Evolutionary conservation across 2,329 filamentous ascomycete species (phyloP), one percentile per base, ranked within the genome.

Genomic region (Pseudomassariella vexata): DNA sequence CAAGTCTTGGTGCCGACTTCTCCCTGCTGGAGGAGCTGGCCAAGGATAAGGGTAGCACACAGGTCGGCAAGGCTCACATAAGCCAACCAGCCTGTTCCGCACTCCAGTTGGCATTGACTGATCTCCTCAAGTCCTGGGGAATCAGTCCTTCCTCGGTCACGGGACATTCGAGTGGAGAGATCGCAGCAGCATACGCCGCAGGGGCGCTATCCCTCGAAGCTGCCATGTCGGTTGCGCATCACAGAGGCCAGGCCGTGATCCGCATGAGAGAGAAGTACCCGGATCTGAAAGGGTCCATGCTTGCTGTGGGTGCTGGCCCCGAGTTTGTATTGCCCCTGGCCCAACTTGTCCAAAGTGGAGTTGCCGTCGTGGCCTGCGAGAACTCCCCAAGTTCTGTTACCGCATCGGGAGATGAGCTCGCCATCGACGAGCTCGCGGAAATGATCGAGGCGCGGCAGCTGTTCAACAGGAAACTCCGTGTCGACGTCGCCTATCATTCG

Each of bases 281-380:
- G 0, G 38, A 55, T 1, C 54, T 65, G 0, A 51, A 53, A 5
- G 71, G 71, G 0, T 52, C 59, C 5, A 77, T 76, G 73, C 57
- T 74, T 47, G 72, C 72, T 1, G 67, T 73, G 2, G 72, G 66
- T 4, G 55, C 57, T 2, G 59, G 55, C n/a, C 50, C 59, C 6
- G 52, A 56, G 34, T 59, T 62, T 20, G 49, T 59, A 3, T 55
- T 55, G 39, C 42, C 35, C 6, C 34, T 45, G 6, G 28, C 50
- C 20, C 44, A 47, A 30, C 32, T 42, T 24, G 42, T 51, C 21
- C 39, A 35, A 19, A 16, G 34, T 14, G 52, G 53, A 2, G 37
- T 40, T 5, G 53, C 52, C 2, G 50, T 44, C 18, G 41, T 42
- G 14, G 46, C 46, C 7, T 49, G 45, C 26, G 44, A 48, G 32